Conservation (phyloP, 2,329 filamentous ascomycete genomes). For the Geosmithia flava region DNA sequence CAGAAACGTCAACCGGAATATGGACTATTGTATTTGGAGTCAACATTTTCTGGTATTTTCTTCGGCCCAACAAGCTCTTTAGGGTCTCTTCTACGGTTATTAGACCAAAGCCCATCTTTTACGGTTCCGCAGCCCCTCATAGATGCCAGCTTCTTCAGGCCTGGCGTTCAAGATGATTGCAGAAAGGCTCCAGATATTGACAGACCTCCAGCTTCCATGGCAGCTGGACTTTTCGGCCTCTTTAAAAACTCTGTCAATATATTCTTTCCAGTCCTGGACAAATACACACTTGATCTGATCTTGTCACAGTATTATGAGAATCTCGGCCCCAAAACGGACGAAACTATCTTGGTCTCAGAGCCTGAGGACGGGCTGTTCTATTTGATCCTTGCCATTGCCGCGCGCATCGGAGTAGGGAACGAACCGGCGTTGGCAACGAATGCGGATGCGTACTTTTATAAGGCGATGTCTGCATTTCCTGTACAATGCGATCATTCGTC, state of each 20-base stretch:
- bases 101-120: not conserved
- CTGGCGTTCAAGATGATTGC: not conserved
- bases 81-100: not conserved
- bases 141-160: not conserved
- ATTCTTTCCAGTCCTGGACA: not conserved
- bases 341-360: not conserved
- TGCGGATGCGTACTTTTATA: slow-evolving; percentile 1
- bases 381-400: slow-evolving; percentile 5
- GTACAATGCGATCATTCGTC: slow-evolving; percentile 4
- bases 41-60: not conserved
- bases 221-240: not conserved
- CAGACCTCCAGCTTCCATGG: not conserved
- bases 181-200: not conserved
- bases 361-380: slow-evolving; percentile 2
- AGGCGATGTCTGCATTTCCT: not conserved
- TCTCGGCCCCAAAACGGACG: not conserved
- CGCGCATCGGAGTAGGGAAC: slow-evolving; percentile 2
- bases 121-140: not conserved
- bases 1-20: not conserved
- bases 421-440: slow-evolving; percentile 1
- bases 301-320: not conserved
- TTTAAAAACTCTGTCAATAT: not conserved
- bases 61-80: not conserved
- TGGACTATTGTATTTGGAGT: not conserved
- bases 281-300: not conserved